Evolutionary conservation across 345 rosid species (phyloP).

Genomic region (Angophora floribunda): DNA sequence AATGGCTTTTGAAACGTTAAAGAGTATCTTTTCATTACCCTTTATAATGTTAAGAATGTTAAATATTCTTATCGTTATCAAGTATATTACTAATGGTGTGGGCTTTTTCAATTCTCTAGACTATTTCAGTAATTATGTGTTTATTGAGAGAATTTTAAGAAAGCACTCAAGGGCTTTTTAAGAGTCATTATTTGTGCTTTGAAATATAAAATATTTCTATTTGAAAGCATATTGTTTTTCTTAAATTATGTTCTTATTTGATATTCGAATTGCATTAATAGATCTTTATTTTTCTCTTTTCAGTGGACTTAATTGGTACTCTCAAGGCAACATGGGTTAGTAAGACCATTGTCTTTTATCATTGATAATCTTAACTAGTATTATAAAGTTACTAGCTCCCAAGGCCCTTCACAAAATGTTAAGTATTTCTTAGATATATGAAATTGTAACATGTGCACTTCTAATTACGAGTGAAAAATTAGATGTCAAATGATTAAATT

Average conservation of each 20-base stretch:
- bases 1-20: neutral
- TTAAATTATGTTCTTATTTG: neutral
- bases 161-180: neutral
- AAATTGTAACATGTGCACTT: no score
- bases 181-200: neutral
- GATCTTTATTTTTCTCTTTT: neutral
- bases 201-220: neutral
- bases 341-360: neutral
- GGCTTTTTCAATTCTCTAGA: neutral
- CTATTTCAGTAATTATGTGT: neutral
- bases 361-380: neutral
- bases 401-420: neutral
- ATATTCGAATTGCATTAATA: neutral
- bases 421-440: neutral
- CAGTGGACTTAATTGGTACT: neutral
- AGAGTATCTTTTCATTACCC: neutral
- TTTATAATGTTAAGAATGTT: neutral
- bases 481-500: no score
- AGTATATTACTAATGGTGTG: neutral
- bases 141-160: neutral
- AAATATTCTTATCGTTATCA: neutral
- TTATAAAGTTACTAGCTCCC: neutral
- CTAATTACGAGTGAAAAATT: accelerated
- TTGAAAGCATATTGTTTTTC: neutral
- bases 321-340: neutral